Base-by-base conservation (phyloP, 2,329 filamentous ascomycete genomes). In the Curvularia sp. region DNA sequence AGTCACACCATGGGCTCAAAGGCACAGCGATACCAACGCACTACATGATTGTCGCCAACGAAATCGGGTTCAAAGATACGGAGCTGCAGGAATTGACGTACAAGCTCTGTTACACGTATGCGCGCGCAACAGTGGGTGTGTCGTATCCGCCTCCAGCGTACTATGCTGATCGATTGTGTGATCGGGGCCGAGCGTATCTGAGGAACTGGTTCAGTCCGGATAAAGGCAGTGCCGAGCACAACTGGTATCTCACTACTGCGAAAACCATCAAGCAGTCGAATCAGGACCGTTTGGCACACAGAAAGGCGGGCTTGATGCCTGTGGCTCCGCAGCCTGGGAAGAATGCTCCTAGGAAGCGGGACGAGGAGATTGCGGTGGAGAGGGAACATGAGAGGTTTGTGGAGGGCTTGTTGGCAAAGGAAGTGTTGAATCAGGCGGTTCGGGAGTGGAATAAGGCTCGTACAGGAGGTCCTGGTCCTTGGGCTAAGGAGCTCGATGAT, bases 111-210 rank as follows among this genome's bases (percentile, higher is more conserved):
- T 74, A 69, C 63, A 65, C 67, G 5, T 80, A 76, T 49, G 71
- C 65, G 7, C 65, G 73, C 1, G 60, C 75, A 0, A 74, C 69
- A 0, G 58, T 49, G 3, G 68, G 63, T 0, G 74, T 79, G 0
- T 77, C 75, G 0, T 79, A 79, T 47, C 68, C 63, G 2, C 45
- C 74, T 0, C 76, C 77, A 0, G 71, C 78, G 0, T 79, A 80
- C 69, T 76, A 75, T 53, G 77, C 78, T 7, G 76, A 80, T 50
- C 69, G 70, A 1, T 70, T 80, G 2, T 79, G 77, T 59, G 77
- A 79, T 15, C 72, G 77, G 1, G 77, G 66, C 0, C 60, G 68
- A 1, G 21, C 21, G 2, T 52, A 52, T 10, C 13, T 52, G 8
- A 28, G 49, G 15, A n/a, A 13, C 3, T 52, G 28, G 36, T 34